phyloP scores from a whole-genome alignment of 345 rosid species.

The Acer campestre region DNA sequence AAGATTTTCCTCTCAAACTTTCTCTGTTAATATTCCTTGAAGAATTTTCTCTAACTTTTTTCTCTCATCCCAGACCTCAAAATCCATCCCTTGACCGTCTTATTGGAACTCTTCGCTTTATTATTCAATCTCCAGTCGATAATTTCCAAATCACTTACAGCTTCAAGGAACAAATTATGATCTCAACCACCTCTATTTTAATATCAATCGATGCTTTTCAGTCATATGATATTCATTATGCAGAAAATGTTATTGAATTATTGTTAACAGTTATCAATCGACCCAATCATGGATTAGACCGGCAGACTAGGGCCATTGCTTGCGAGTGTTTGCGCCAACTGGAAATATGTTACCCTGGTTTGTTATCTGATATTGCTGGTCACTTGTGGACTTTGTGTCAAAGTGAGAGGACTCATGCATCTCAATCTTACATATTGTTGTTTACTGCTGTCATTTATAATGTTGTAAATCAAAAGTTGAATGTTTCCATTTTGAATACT shows the following conservation, averaged over 20 bases:
- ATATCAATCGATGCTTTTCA: slow-evolving; percentile 51
- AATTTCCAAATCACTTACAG: slow-evolving; percentile 44
- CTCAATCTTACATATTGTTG: slow-evolving; percentile 74
- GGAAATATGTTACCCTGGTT: slow-evolving; percentile 73
- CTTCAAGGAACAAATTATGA: slow-evolving; percentile 82
- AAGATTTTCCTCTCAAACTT: slow-evolving; percentile 73
- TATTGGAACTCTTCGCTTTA: slow-evolving; percentile 58
- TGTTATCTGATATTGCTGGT: slow-evolving; percentile 73
- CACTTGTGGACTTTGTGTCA: slow-evolving; percentile 91
- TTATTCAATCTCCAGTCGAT: slow-evolving; percentile 76
- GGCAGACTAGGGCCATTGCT: slow-evolving; percentile 81
- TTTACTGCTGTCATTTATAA: slow-evolving; percentile 61
- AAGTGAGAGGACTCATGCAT: slow-evolving; percentile 90
- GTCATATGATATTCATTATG: slow-evolving; percentile 32
- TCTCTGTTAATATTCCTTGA: slow-evolving; percentile 81
- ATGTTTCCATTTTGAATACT: slow-evolving; percentile 68
- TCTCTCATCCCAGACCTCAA: slow-evolving; percentile 21
- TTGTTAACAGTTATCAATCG: slow-evolving; percentile 73
- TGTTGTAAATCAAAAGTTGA: slow-evolving; percentile 55
- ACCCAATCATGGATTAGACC: slow-evolving; percentile 83
- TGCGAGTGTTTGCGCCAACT: slow-evolving; percentile 88
- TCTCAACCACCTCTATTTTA: slow-evolving; percentile 73
- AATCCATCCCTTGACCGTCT: slow-evolving; percentile 52
- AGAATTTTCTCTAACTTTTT: slow-evolving; percentile 50
- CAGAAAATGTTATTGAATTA: slow-evolving; percentile 68